Conservation (phyloP, 2,329 filamentous ascomycete genomes). For the Zymoseptoria brevis region DNA sequence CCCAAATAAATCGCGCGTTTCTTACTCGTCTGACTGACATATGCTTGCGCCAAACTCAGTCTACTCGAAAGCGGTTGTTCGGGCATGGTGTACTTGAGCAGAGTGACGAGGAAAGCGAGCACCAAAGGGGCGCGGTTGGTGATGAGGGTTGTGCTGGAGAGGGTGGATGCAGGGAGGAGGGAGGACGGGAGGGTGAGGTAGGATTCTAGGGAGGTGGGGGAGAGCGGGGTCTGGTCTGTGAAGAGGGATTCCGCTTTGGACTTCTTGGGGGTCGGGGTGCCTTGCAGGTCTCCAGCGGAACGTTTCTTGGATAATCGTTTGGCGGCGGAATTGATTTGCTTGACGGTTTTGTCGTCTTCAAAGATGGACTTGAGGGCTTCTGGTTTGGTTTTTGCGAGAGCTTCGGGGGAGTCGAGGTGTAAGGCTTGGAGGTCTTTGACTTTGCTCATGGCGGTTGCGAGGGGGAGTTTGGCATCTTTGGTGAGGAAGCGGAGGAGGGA, state of each 20-base stretch:
- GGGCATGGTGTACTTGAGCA: conserved; percentile 74
- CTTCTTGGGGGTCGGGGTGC: conserved; percentile 31
- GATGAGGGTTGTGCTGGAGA: conserved; percentile 51
- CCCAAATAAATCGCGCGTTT: conserved; percentile 70
- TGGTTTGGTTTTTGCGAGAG: conserved; percentile 43
- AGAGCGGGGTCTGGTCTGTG: conserved; percentile 19
- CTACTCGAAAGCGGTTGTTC: conserved; percentile 78
- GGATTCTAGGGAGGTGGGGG: conserved; percentile 53
- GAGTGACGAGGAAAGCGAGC: conserved; percentile 66
- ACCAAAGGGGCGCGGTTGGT: conserved; percentile 79
- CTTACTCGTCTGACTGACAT: conserved; percentile 73
- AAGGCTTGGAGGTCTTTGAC: conserved; percentile 47
- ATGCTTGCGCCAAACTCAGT: conserved; percentile 72
- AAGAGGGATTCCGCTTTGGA: conserved; percentile 25
- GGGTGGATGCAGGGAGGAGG: conserved; percentile 49
- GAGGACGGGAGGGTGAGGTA: conserved; percentile 53
- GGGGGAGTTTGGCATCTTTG: conserved; percentile 49
- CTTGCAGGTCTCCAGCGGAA: conserved; percentile 30
- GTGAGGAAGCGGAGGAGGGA: conserved; percentile 49
- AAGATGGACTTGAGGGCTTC: conserved; percentile 38
- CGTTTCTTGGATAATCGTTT: conserved; percentile 52
- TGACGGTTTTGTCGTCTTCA: conserved; percentile 47
- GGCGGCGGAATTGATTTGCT: conserved; percentile 50
- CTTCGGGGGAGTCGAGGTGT: conserved; percentile 38
- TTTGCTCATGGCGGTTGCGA: conserved; percentile 48